phyloP scores from a whole-genome alignment of 331 rosid genomes.

The Phaseolus coccineus region DNA sequence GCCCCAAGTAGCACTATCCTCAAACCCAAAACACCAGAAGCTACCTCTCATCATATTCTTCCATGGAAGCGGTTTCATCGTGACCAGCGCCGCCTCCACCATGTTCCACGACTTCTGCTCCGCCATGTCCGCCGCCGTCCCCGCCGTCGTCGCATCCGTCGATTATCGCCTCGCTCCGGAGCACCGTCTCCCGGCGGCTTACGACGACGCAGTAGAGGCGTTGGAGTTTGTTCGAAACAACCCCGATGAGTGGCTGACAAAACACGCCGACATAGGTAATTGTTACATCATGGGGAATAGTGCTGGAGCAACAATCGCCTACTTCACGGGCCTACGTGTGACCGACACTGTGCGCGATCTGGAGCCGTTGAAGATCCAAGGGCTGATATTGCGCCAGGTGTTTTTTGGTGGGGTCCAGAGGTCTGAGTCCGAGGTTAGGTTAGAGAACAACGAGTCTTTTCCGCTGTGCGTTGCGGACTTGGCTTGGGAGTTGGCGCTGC shows the following conservation, averaged over 20 bases:
- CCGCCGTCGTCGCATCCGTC: slow-evolving; percentile 47
- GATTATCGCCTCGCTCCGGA: slow-evolving; percentile 61
- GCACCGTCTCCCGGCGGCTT: slow-evolving; percentile 57
- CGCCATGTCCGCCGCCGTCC: slow-evolving; percentile 11
- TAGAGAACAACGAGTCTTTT: slow-evolving; percentile 11
- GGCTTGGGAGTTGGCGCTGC: slow-evolving; percentile 51
- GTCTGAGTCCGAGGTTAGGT: slow-evolving; percentile 45
- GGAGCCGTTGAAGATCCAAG: slow-evolving; percentile 45
- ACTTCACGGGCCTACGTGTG: slow-evolving; percentile 50
- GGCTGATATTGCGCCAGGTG: slow-evolving; percentile 52
- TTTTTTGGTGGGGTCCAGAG: slow-evolving; percentile 57
- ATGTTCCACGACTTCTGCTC: slow-evolving; percentile 46
- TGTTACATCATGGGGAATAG: slow-evolving; percentile 56
- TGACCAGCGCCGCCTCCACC: slow-evolving; percentile 27
- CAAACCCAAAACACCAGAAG: not conserved
- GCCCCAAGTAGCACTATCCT: slow-evolving; percentile 31
- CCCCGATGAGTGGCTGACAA: slow-evolving; percentile 48
- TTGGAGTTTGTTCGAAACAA: slow-evolving; percentile 42
- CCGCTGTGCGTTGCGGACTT: slow-evolving; percentile 40
- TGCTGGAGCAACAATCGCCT: slow-evolving; percentile 59
- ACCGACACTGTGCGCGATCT: slow-evolving; percentile 9
- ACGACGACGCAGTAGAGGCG: slow-evolving; percentile 52
- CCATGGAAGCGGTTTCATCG: slow-evolving; percentile 52
- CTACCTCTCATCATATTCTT: slow-evolving; percentile 50
- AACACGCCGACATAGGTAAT: slow-evolving; percentile 33